phyloP scores from a whole-genome alignment of 2,329 filamentous ascomycete species.

The Pseudogymnoascus sp. region DNA sequence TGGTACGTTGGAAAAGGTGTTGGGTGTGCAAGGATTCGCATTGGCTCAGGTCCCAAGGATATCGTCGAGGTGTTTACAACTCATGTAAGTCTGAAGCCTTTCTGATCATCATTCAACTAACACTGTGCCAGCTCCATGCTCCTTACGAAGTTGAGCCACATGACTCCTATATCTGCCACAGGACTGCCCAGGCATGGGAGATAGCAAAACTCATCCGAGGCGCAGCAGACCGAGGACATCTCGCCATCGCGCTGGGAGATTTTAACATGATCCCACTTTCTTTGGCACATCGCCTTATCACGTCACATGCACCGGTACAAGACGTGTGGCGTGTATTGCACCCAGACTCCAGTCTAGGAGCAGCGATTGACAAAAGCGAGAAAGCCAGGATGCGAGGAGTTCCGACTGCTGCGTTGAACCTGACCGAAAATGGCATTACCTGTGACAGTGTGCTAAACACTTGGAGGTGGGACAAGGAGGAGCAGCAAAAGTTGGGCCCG shows the following conservation, averaged over 20 bases:
- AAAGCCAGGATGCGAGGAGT: constrained; percentile 55
- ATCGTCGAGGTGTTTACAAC: constrained; percentile 88
- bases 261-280: constrained; percentile 95
- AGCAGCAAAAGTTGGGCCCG: constrained; percentile 59
- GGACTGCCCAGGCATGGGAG: constrained; percentile 90
- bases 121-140: constrained; percentile 55
- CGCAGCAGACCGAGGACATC: constrained; percentile 69
- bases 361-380: constrained; percentile 59
- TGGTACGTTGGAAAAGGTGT: constrained; percentile 97
- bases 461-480: constrained; percentile 75
- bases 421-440: constrained; percentile 74
- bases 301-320: constrained; percentile 64
- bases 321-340: constrained; percentile 82
- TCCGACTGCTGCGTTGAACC: constrained; percentile 70
- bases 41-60: constrained; percentile 55
- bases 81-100: constrained; percentile 46
- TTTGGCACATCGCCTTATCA: constrained; percentile 75
- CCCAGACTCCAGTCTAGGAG: constrained; percentile 74
- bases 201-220: constrained; percentile 81
- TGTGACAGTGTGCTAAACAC: constrained; percentile 84
- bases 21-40: constrained; percentile 70
- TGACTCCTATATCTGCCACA: constrained; percentile 84
- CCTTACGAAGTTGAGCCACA: constrained; percentile 73
- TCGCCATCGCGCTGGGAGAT: constrained; percentile 82
- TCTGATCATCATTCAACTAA: background rate